Conservation (phyloP, 345 rosid genomes). For the Lepidium aucheri region DNA sequence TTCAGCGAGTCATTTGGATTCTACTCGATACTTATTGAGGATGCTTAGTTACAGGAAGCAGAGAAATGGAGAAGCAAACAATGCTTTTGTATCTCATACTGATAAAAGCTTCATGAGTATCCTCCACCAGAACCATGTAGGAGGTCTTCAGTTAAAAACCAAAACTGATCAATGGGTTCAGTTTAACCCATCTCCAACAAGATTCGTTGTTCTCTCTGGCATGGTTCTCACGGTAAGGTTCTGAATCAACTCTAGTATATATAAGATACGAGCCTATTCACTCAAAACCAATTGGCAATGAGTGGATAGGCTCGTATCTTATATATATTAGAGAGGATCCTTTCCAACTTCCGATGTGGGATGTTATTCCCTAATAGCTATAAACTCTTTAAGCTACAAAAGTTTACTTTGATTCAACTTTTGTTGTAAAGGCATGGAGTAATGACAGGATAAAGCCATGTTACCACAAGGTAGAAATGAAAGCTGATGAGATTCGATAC, state of each 20-base stretch:
- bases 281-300: no score
- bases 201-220: slow-evolving; percentile 48
- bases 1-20: slow-evolving; percentile 27
- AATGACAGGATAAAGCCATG: slow-evolving; percentile 48
- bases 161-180: slow-evolving; percentile 38
- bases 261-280: no score
- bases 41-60: slow-evolving; percentile 39
- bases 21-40: slow-evolving; percentile 43
- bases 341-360: no score
- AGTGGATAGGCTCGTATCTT: no score
- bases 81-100: slow-evolving; percentile 42
- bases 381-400: background rate
- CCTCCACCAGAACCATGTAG: slow-evolving; percentile 49
- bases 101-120: slow-evolving; percentile 57
- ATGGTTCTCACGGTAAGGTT: slow-evolving; percentile 51
- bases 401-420: no score
- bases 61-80: slow-evolving; percentile 26
- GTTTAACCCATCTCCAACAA: slow-evolving; percentile 39
- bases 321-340: no score
- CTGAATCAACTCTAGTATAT: no score
- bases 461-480: slow-evolving; percentile 47
- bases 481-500: slow-evolving; percentile 37
- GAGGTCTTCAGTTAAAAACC: slow-evolving; percentile 42
- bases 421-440: slow-evolving; percentile 51
- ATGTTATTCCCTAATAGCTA: no score